These are phyloP conservation scores for Gyromitra esculenta DNA, from an alignment of 2,329 filamentous ascomycete genomes.

Conservation along the genomic window DNA sequence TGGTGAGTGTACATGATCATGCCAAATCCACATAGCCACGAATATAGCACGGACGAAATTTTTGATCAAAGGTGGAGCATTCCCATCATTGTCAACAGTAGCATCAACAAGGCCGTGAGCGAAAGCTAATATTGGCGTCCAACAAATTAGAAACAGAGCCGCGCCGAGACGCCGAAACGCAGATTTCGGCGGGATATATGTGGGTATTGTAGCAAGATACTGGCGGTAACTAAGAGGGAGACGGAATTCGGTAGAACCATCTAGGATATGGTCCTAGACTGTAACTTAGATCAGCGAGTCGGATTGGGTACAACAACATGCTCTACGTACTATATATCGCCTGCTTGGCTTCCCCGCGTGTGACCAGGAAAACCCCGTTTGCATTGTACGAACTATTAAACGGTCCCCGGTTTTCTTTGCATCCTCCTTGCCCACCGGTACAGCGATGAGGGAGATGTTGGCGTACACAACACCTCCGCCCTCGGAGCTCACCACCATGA, in stretches of 20 bases:
- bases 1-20: constrained; percentile 4
- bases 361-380: background rate
- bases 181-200: background rate
- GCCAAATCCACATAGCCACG: background rate
- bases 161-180: constrained; percentile 1
- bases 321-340: constrained; percentile 5
- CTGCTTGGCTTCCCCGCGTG: constrained; percentile 2
- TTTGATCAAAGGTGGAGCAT: background rate
- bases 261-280: constrained; percentile 1
- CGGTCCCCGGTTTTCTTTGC: background rate
- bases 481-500: constrained; percentile 87
- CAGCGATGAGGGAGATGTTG: constrained; percentile 75
- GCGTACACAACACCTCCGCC: constrained; percentile 84
- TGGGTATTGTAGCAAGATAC: background rate
- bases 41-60: background rate
- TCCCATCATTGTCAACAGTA: background rate
- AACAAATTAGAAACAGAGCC: background rate
- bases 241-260: constrained; percentile 5
- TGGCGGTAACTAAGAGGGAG: background rate
- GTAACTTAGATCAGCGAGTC: background rate
- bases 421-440: constrained; percentile 4
- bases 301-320: background rate
- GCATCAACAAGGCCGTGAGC: constrained; percentile 9
- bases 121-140: constrained; percentile 5
- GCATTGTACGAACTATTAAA: background rate